A percentile compares a stretch with the other conserved stretches of the same genome.
Evolutionary conservation across 148 eudicot genomes (phyloP).

Genomic region (Gaultheria prostrata): DNA sequence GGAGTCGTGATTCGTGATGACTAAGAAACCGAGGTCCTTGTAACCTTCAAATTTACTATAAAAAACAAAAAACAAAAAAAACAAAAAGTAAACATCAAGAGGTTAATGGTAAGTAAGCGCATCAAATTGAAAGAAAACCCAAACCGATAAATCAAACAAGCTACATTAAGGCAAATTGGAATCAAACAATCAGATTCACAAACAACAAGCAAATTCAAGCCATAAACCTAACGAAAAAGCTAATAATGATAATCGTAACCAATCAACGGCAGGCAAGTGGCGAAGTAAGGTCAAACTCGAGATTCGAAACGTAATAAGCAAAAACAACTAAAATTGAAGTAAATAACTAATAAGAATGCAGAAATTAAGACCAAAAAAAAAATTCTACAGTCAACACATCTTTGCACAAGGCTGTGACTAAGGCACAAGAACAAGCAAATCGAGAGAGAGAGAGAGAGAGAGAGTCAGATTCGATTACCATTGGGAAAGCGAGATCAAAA

Average conservation of each 20-base stretch:
- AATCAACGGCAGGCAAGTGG: neutral
- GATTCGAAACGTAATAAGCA: neutral
- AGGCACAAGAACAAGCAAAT: constrained; percentile 7
- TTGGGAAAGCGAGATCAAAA: constrained; percentile 24
- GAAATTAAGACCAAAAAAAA: neutral
- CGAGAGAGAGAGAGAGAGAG: constrained; percentile 15
- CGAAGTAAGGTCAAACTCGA: neutral
- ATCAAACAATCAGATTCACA: neutral
- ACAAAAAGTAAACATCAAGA: neutral
- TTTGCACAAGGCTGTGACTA: constrained; percentile 5
- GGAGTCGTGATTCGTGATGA: neutral
- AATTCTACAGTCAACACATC: neutral
- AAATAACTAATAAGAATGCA: neutral
- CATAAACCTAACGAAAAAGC: constrained; percentile 2
- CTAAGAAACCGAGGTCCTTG: neutral
- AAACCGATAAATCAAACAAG: neutral
- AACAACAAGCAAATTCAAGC: constrained; percentile 8
- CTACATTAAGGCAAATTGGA: neutral
- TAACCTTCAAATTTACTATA: neutral
- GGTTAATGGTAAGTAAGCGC: neutral
- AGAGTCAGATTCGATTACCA: constrained; percentile 18
- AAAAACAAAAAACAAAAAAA: neutral
- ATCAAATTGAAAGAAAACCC: neutral
- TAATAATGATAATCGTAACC: neutral
- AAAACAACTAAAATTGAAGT: neutral